phyloP scores from a whole-genome alignment of 148 eudicot genomes.

The Salicornia ramosissima region DNA sequence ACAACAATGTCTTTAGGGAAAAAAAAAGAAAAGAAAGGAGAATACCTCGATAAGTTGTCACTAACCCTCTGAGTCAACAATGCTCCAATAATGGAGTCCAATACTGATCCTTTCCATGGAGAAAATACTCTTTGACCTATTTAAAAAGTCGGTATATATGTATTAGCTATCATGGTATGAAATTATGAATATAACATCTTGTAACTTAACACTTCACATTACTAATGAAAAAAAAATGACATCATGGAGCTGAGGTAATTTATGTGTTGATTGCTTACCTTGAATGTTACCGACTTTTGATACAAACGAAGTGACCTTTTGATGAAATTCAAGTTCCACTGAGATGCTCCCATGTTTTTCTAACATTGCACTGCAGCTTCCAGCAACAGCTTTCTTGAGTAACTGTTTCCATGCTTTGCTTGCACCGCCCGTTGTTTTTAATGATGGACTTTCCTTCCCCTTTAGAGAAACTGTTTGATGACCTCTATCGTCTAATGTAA shows the following conservation, averaged over 20 bases:
- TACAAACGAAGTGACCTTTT: conserved; percentile 6
- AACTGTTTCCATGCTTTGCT: conserved; percentile 11
- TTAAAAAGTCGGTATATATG: too few species aligned
- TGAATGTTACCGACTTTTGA: conserved; percentile 10
- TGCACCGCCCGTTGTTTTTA: background rate
- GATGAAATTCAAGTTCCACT: background rate
- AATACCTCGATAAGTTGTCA: conserved; percentile 37
- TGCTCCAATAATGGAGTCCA: conserved; percentile 39
- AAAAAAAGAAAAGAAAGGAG: conserved; percentile 2
- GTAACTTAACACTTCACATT: too few species aligned
- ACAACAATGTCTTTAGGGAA: background rate
- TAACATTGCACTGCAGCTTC: background rate
- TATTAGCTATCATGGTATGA: background rate
- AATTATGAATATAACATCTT: background rate
- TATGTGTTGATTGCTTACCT: conserved; percentile 9
- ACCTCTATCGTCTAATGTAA: background rate
- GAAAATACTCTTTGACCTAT: conserved; percentile 29
- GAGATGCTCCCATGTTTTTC: background rate
- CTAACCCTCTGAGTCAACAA: conserved; percentile 36
- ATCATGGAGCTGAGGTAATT: background rate
- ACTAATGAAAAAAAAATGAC: background rate
- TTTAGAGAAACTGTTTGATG: background rate
- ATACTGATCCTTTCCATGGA: conserved; percentile 47
- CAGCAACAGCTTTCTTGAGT: conserved; percentile 3
- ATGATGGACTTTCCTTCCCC: background rate